These are phyloP conservation scores for Ceratobasidium sp. DNA, from an alignment of 1,284 basidiomycete species.

Conservation along the genomic window DNA sequence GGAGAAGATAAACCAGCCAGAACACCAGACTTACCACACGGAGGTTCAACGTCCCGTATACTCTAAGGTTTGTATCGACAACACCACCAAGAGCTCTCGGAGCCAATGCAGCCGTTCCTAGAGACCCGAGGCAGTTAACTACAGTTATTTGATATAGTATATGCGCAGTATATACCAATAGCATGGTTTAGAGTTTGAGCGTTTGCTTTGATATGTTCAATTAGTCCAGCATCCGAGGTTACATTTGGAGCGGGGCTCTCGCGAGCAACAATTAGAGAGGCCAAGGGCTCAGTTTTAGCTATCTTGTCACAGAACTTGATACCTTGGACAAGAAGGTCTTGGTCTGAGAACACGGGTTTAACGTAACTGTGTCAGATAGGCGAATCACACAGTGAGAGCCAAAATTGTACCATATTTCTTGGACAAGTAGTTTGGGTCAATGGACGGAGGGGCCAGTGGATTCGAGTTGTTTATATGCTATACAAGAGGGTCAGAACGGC, in stretches of 20 bases:
- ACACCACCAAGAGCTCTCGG: conserved; percentile 49
- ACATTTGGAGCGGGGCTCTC: conserved; percentile 31
- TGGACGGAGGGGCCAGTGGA: background rate
- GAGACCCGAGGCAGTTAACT: background rate
- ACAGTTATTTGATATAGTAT: background rate
- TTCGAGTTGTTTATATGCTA: conserved; percentile 30
- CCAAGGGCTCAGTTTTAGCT: conserved; percentile 38
- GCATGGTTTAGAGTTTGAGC: conserved; percentile 43
- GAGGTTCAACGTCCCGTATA: conserved; percentile 49
- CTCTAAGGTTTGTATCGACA: conserved; percentile 47
- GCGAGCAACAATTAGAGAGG: conserved; percentile 25
- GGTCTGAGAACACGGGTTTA: conserved; percentile 45
- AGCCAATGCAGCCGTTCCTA: conserved; percentile 46
- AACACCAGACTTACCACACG: conserved; percentile 36
- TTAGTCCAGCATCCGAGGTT: conserved; percentile 22
- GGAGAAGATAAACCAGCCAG: background rate
- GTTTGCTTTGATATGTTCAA: conserved; percentile 19
- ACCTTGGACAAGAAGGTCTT: conserved; percentile 47
- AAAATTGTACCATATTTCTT: background rate
- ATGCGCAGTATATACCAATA: conserved; percentile 39
- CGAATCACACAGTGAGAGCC: background rate
- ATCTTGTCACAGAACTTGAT: conserved; percentile 47
- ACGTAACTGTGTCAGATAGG: conserved; percentile 40
- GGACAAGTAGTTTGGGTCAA: conserved; percentile 23
- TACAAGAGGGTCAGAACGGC: background rate